A percentile compares a stretch with the other conserved stretches of the same genome.
Evolutionary conservation across 2,329 filamentous ascomycete genomes (phyloP).

Genomic region (Pseudohalonectria lignicola): DNA sequence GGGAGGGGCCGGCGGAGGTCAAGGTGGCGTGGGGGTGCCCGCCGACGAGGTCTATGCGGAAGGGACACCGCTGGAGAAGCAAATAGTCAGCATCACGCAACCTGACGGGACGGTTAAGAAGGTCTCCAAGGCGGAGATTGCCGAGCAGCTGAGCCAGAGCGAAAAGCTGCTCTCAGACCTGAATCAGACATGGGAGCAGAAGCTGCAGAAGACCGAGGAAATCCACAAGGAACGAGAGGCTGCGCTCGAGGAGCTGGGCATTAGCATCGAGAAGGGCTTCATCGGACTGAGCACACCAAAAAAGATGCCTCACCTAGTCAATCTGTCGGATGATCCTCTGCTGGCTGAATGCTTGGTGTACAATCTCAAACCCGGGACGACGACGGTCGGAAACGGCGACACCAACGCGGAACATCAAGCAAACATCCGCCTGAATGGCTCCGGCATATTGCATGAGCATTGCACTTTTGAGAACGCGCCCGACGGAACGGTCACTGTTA

Average conservation of each 20-base stretch:
- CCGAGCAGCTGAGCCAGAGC: slow-evolving; percentile 89
- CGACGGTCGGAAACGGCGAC: slow-evolving; percentile 89
- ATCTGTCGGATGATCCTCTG: slow-evolving; percentile 87
- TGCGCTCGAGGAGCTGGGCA: slow-evolving; percentile 89
- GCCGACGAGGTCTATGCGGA: slow-evolving; percentile 82
- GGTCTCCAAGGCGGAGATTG: slow-evolving; percentile 96
- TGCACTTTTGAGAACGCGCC: slow-evolving; percentile 82
- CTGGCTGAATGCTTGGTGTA: slow-evolving; percentile 95
- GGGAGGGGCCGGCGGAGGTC: slow-evolving; percentile 31
- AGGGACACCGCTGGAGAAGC: slow-evolving; percentile 85
- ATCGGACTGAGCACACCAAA: slow-evolving; percentile 92
- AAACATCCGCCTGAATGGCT: slow-evolving; percentile 89
- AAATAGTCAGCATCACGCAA: slow-evolving; percentile 89
- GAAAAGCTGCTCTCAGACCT: slow-evolving; percentile 93
- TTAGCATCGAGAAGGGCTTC: slow-evolving; percentile 98
- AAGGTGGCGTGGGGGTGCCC: slow-evolving; percentile 35
- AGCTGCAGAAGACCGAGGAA: slow-evolving; percentile 85
- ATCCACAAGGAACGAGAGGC: slow-evolving; percentile 97
- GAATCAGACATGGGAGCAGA: slow-evolving; percentile 98
- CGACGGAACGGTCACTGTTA: slow-evolving; percentile 84
- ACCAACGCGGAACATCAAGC: slow-evolving; percentile 63
- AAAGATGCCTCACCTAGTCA: slow-evolving; percentile 98
- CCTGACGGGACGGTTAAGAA: slow-evolving; percentile 82
- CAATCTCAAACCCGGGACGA: slow-evolving; percentile 91
- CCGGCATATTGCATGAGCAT: slow-evolving; percentile 83